Percentiles rank a stretch among this genome's conserved stretches.
Conservation (phyloP, 331 rosid species). For the Quercus phellos region DNA sequence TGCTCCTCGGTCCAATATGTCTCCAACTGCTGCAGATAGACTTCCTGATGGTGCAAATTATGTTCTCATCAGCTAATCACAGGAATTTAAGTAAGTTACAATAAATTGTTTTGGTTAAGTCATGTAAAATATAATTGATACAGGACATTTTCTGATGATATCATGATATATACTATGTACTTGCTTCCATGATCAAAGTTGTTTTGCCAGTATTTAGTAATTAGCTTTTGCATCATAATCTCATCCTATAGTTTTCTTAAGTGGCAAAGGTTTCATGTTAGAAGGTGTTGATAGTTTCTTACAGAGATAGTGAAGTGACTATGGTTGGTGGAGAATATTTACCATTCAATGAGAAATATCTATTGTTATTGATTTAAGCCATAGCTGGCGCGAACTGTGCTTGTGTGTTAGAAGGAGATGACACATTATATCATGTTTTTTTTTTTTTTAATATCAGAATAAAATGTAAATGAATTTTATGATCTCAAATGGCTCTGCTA, state of each 20-base stretch:
- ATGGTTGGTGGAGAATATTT: not conserved
- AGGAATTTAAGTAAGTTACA: too few relatives aligned
- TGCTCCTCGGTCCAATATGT: slow-evolving; percentile 41
- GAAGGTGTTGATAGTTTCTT: not conserved
- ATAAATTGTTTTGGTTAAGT: too few relatives aligned
- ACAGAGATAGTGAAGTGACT: not conserved
- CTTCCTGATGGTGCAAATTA: slow-evolving; percentile 32
- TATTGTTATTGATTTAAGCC: too few relatives aligned
- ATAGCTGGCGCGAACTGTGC: too few relatives aligned
- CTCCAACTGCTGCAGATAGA: slow-evolving; percentile 44
- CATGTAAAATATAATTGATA: not conserved
- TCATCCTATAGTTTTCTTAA: not conserved
- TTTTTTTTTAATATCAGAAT: not conserved
- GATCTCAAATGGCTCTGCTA: not conserved
- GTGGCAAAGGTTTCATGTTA: not conserved
- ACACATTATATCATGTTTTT: not conserved
- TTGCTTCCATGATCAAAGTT: not conserved
- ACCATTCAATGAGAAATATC: not conserved
- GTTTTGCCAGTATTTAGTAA: not conserved
- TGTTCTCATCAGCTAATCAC: slow-evolving; percentile 20
- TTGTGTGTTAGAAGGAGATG: too few relatives aligned
- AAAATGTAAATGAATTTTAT: not conserved
- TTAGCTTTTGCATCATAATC: not conserved
- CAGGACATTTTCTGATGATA: not conserved
- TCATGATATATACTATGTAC: not conserved